phyloP scores from a whole-genome alignment of 2,329 filamentous ascomycete genomes.

The Beauveria australis region DNA sequence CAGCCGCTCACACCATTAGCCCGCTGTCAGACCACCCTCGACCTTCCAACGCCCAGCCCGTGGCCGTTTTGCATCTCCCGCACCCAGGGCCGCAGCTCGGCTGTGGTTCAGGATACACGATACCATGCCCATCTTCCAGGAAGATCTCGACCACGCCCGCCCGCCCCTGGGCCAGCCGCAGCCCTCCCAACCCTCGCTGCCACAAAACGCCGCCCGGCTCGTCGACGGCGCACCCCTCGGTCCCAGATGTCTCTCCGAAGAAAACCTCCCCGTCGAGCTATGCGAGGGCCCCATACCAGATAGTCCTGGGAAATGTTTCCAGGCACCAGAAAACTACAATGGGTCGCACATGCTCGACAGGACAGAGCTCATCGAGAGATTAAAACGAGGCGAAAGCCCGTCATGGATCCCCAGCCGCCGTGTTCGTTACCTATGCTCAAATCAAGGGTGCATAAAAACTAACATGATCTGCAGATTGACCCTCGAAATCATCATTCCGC shows the following conservation, averaged over 20 bases:
- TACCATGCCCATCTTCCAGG: conserved; percentile 51
- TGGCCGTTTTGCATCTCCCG: conserved; percentile 12
- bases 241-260: conserved; percentile 40
- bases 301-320: conserved; percentile 23
- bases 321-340: conserved; percentile 17
- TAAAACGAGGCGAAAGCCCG: conserved; percentile 72
- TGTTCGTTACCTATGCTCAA: conserved; percentile 32
- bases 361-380: conserved; percentile 70
- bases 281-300: conserved; percentile 49
- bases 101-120: conserved; percentile 26
- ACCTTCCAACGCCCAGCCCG: not conserved
- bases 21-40: not conserved
- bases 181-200: conserved; percentile 14
- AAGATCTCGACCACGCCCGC: conserved; percentile 35
- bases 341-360: conserved; percentile 47
- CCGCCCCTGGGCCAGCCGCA: conserved; percentile 16
- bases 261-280: conserved; percentile 52
- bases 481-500: conserved; percentile 23
- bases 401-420: conserved; percentile 61
- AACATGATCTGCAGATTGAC: conserved; percentile 27
- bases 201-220: conserved; percentile 11
- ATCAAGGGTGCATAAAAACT: not conserved
- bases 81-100: conserved; percentile 19
- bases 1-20: not conserved
- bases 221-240: not conserved